Base-by-base conservation (phyloP, 129 eudicot genomes). In the Kitagawia praeruptora region DNA sequence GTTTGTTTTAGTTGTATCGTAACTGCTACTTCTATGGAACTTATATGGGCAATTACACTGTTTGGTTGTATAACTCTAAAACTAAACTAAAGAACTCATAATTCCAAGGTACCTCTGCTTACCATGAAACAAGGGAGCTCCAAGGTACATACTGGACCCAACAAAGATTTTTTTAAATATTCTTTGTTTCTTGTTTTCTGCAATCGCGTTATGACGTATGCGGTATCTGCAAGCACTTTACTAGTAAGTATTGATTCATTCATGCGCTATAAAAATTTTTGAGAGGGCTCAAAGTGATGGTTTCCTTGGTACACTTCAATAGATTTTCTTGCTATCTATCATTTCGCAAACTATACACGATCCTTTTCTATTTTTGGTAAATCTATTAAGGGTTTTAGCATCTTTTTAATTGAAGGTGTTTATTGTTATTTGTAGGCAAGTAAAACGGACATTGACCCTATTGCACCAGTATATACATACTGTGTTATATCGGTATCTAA, bases 141-240 rank as follows among this genome's bases (percentile, higher is more conserved):
- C n/a, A n/a, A n/a, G n/a, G n/a, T n/a, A n/a, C n/a, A n/a, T n/a
- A n/a, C n/a, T n/a, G 99, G 99, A 77, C 79, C 88, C 71, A 75
- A 87, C 51, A 92, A 90, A 58, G 97, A 95, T 45, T 95, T 83
- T 83, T 95, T 95, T 77, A 92, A 79, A 79, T 88, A 90, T 88
- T 95, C 99, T 0, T 83, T 95, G 31, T 95, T 95, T 90, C 95
- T 95, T 51, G 99, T 95, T 85, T 95, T 95, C 82, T 95, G 99
- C 90, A 95, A 95, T 84, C 97, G 99, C 25, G 87, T 92, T 75
- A 82, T 90, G 67, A 95, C 99, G 3, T 95, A 96, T 56, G 96
- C 97, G 64, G 93, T 92, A 77, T 92, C 99, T 80, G 96, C 96
- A 27, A 89, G 78, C 78, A 80, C 89, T 76, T 77, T 95, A 83